Base-by-base conservation (phyloP, 1,284 basidiomycete genomes). In the Cryptococcus hybrid region DNA sequence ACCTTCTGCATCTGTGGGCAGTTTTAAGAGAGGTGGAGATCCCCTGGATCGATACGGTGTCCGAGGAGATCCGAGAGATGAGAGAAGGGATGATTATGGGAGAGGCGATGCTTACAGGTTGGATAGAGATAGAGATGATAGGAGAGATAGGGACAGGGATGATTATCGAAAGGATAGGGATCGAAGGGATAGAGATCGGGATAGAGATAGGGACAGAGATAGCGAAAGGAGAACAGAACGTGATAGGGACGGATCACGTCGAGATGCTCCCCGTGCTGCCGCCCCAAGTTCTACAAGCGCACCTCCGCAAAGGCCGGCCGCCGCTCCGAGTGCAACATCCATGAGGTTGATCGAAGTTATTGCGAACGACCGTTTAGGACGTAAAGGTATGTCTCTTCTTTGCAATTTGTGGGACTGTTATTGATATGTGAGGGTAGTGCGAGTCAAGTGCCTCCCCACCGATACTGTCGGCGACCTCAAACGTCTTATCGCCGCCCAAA, bases 401-500 rank as follows among this genome's bases (percentile, higher is more conserved):
- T 58, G 52, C 48, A 46, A 60, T 13, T 8, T 48, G 30, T 43
- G 44, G 36, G 51, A 52, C n/a, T n/a, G 15, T 58, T 58, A 56
- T 54, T 34, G 36, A 34, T 15, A 60, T 15, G 48, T 39, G 8
- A 42, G n/a, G 37, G 0, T 66, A 93, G 90, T 95, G 52, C 88
- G 90, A 63, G 90, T 95, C 70, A 95, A 96, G 79, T 92, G 89
- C 80, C 88, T 89, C 68, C 86, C 92, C 4, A 88, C 97, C 12
- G 95, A 99, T 76, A 99, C 95, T 0, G 90, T 99, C 34, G 94
- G 94, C 37, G 94, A 97, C 76, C 81, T 98, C 59, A 99, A 99
- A 82, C 90, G 90, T 78, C 86, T 98, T 58, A 97, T 99, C 65
- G 93, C 89, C 2, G 94, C 93, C 3, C 95, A 99, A 78, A 98